phyloP scores from a whole-genome alignment of 2,329 filamentous ascomycete species.

The Aureobasidium sp. region DNA sequence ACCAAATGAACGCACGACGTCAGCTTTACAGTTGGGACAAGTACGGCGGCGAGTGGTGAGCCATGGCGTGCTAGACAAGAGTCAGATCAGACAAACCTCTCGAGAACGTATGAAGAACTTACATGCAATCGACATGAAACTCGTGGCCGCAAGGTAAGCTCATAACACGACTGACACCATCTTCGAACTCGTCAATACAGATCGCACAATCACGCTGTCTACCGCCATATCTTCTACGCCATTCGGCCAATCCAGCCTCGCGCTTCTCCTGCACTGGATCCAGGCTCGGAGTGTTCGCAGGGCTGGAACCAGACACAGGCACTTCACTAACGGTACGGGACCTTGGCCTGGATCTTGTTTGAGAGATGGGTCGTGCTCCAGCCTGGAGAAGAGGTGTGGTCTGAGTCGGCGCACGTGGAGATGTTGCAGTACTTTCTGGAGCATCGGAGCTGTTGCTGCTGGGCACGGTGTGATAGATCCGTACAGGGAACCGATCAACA shows the following conservation, averaged over 20 bases:
- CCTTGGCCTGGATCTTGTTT: slow-evolving; percentile 45
- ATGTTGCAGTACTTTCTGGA: slow-evolving; percentile 12
- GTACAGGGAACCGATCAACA: slow-evolving; percentile 86
- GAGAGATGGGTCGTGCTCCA: slow-evolving; percentile 31
- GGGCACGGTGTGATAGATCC: slow-evolving; percentile 83
- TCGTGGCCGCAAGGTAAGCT: slow-evolving; percentile 95
- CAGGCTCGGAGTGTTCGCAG: slow-evolving; percentile 19
- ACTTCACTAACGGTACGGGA: slow-evolving; percentile 57
- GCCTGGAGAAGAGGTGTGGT: slow-evolving; percentile 70
- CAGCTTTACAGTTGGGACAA: slow-evolving; percentile 98
- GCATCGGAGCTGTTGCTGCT: slow-evolving; percentile 52
- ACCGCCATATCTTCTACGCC: slow-evolving; percentile 52
- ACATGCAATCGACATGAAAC: slow-evolving; percentile 98
- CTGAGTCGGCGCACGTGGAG: slow-evolving; percentile 23
- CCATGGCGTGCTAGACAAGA: slow-evolving; percentile 70
- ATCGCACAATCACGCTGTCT: slow-evolving; percentile 85
- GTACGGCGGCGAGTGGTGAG: slow-evolving; percentile 88
- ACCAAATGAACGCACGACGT: slow-evolving; percentile 61
- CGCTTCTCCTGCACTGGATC: slow-evolving; percentile 44
- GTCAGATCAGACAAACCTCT: neutral
- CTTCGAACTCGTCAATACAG: slow-evolving; percentile 90
- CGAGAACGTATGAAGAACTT: slow-evolving; percentile 39
- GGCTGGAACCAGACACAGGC: slow-evolving; percentile 21
- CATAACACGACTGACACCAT: slow-evolving; percentile 93
- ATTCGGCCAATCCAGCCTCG: slow-evolving; percentile 40